phyloP scores from a whole-genome alignment of 2,329 filamentous ascomycete species.

The Podosphaera aphanis region DNA sequence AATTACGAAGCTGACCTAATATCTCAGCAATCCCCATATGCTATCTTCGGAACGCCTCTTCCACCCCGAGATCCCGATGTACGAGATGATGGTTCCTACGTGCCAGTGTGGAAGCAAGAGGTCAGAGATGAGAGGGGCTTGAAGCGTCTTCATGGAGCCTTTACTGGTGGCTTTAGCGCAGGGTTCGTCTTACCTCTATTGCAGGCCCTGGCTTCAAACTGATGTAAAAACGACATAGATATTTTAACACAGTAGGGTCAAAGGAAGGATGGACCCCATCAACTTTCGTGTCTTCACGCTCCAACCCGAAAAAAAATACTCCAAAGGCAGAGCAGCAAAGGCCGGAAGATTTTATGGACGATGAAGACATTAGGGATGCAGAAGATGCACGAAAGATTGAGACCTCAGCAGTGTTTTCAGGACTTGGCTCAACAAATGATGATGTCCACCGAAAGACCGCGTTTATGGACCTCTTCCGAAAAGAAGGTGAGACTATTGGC shows the following conservation, averaged over 20 bases:
- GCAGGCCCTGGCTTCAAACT: background rate
- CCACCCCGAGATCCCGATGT: conserved; percentile 51
- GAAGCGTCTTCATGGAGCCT: conserved; percentile 82
- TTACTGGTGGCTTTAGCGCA: conserved; percentile 90
- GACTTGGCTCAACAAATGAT: conserved; percentile 43
- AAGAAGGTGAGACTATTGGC: conserved; percentile 64
- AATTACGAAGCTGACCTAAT: conserved; percentile 55
- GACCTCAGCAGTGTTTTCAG: conserved; percentile 50
- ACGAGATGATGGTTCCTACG: conserved; percentile 75
- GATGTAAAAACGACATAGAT: conserved; percentile 28
- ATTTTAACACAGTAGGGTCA: conserved; percentile 94
- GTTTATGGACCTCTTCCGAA: conserved; percentile 49
- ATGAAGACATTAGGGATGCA: conserved; percentile 75
- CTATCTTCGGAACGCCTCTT: conserved; percentile 63
- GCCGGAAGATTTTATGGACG: conserved; percentile 91
- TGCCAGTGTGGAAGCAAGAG: conserved; percentile 96
- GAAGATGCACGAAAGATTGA: conserved; percentile 56
- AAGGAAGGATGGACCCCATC: conserved; percentile 95
- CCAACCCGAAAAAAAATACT: conserved; percentile 48
- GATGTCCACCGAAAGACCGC: conserved; percentile 25
- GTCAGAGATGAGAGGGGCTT: conserved; percentile 79
- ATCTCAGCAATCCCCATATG: conserved; percentile 46
- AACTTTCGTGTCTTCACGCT: conserved; percentile 74
- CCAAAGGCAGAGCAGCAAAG: conserved; percentile 31
- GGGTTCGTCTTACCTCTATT: conserved; percentile 34